phyloP scores from a whole-genome alignment of 139 green algal genomes.

The Diplosphaera chodatii region DNA sequence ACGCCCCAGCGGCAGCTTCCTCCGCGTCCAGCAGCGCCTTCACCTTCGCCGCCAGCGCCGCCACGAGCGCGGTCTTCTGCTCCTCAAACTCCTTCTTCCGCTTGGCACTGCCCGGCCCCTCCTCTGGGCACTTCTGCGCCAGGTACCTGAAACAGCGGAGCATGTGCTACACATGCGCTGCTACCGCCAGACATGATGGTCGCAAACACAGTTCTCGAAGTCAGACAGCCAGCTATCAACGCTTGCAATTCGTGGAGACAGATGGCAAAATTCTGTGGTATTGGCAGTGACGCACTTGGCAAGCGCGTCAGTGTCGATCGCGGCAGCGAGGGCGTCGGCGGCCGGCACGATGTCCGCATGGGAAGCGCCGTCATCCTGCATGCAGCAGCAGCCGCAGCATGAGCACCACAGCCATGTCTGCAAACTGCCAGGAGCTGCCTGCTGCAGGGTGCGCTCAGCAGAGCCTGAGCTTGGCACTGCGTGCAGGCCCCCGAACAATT shows the following conservation, averaged over 20 bases:
- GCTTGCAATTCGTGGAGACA: no score
- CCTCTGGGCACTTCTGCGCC: conserved; percentile 49
- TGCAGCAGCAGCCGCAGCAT: no score
- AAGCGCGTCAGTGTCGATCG: conserved; percentile 52
- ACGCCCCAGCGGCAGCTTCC: conserved; percentile 1
- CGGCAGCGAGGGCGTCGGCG: conserved; percentile 39
- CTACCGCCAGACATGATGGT: no score
- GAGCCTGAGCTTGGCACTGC: no score
- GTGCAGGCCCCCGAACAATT: no score
- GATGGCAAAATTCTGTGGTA: neutral
- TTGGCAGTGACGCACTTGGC: conserved; percentile 9
- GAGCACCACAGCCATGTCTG: no score
- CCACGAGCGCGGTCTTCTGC: conserved; percentile 51
- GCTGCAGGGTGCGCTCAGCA: no score
- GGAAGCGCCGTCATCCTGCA: neutral
- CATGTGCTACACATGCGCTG: neutral
- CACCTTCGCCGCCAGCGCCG: conserved; percentile 52
- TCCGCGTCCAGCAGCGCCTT: conserved; percentile 42
- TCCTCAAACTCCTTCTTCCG: conserved; percentile 47
- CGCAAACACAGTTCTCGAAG: no score
- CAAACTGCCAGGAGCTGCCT: no score
- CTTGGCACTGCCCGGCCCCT: conserved; percentile 31
- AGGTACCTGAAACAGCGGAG: conserved; percentile 10
- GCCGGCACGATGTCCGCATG: conserved; percentile 24
- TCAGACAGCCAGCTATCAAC: no score